Conservation (phyloP, 441 rosid genomes). For the Gossypium aridum region DNA sequence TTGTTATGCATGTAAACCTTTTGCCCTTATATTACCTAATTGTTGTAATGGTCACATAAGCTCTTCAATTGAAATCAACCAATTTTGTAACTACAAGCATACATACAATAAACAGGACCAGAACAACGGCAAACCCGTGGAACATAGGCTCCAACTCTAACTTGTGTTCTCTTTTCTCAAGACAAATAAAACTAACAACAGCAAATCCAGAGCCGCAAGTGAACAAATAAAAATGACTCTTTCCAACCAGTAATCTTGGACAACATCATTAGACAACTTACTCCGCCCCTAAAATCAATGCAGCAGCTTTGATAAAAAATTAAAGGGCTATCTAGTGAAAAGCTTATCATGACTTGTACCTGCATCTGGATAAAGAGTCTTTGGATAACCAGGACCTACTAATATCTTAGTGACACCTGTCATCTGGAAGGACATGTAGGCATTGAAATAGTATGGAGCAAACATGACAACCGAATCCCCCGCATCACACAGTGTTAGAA, state of each 20-base stretch:
- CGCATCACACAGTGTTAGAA: slow-evolving; percentile 79
- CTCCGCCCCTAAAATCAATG: neutral
- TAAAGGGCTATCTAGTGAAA: neutral
- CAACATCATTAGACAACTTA: neutral
- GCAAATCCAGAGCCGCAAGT: neutral
- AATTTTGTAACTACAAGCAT: neutral
- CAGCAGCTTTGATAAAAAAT: neutral
- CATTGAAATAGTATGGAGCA: slow-evolving; percentile 95
- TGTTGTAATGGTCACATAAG: neutral
- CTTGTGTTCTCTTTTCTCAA: neutral
- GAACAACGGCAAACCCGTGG: neutral
- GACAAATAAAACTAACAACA: neutral
- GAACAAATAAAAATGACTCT: neutral
- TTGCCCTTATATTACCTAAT: neutral
- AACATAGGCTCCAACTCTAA: neutral
- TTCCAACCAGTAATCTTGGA: neutral
- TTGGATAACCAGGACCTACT: slow-evolving; percentile 70
- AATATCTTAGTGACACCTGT: slow-evolving; percentile 83
- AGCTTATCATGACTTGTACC: slow-evolving; percentile 35
- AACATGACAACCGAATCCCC: slow-evolving; percentile 96
- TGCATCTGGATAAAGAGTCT: slow-evolving; percentile 89
- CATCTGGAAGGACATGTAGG: slow-evolving; percentile 99
- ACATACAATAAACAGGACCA: neutral
- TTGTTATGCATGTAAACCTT: neutral
- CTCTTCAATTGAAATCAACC: slow-evolving; percentile 7